Percentiles rank a stretch among this genome's conserved stretches.
These are phyloP conservation scores for Dinochytrium kinnereticum DNA, from an alignment of 371 early-diverging fungal species.

Conservation along the genomic window DNA sequence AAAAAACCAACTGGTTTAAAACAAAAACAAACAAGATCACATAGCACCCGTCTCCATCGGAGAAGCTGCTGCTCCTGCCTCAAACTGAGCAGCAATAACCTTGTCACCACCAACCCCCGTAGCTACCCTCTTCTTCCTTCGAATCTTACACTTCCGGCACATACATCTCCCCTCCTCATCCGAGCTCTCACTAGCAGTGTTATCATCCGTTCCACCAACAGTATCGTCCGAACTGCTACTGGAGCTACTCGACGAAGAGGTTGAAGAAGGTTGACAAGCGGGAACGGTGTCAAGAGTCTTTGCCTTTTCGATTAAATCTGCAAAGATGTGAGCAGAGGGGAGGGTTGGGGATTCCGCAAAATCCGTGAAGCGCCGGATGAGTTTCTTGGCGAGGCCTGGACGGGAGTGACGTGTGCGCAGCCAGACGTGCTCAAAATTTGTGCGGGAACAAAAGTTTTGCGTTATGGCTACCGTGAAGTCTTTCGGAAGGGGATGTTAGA, in stretches of 20 bases:
- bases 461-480: slow-evolving; percentile 82
- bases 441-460: slow-evolving; percentile 79
- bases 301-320: slow-evolving; percentile 53
- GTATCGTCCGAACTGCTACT: slow-evolving; percentile 45
- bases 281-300: slow-evolving; percentile 62
- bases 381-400: slow-evolving; percentile 69
- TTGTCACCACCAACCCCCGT: not conserved
- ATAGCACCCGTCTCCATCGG: not conserved
- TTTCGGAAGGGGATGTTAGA: slow-evolving; percentile 25
- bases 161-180: slow-evolving; percentile 34
- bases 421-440: slow-evolving; percentile 77
- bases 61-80: not conserved
- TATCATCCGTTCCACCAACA: slow-evolving; percentile 20
- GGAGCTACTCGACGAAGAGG: slow-evolving; percentile 44
- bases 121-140: not conserved
- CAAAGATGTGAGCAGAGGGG: slow-evolving; percentile 39
- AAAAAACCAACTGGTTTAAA: not conserved
- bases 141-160: slow-evolving; percentile 33
- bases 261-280: slow-evolving; percentile 18
- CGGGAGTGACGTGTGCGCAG: slow-evolving; percentile 70
- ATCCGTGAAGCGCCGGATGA: slow-evolving; percentile 55
- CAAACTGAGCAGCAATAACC: not conserved
- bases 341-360: not conserved
- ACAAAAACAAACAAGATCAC: not conserved
- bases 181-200: slow-evolving; percentile 36